Base-by-base conservation (phyloP, 2,329 filamentous ascomycete genomes). In the Thermomyces lanuginosus region DNA sequence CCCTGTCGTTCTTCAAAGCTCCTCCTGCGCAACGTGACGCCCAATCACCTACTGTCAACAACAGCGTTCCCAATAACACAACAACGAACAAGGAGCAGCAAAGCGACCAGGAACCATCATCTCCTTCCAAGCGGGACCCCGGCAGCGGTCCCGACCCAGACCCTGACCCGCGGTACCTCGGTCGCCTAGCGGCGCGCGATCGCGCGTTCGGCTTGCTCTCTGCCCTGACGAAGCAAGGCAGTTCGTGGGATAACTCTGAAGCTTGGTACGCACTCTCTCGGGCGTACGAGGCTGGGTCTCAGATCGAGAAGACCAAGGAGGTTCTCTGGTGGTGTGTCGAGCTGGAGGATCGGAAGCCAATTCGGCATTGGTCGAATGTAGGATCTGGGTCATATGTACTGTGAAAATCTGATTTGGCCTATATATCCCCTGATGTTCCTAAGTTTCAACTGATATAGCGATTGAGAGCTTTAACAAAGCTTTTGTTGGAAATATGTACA, bases 251-350 rank as follows among this genome's bases (percentile, higher is more conserved):
- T 51, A 70, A 76, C 48, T 74, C 80, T 0, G 89, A 95, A 47
- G 89, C 86, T 4, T 98, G 89, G 89, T 86, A 82, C 44, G 70
- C 77, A 4, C 66, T 98, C 17, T 80, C 83, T 1, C 65, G 82
- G 36, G 83, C 81, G 6, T 80, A 93, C 44, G 89, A 98, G 52
- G 72, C 83, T 46, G 79, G 80, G 31, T 79, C 77, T 0, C 80
- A 92, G 56, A 54, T 71, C 2, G 79, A 89, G 19, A 92, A 86
- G 59, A 78, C 89, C 8, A 91, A 84, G 56, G 78, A 89, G 40
- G 82, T 84, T 23, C 64, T 95, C 5, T 95, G 89, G 89, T 95
- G 86, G 83, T 92, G 84, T 42, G 79, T 98, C 8, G 83, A 93
- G 53, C 62, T 98, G 16, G 89, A 95, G 48, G 86, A 98, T 48